phyloP scores from a whole-genome alignment of 179 eudicot species.

The Beta lomatogona region DNA sequence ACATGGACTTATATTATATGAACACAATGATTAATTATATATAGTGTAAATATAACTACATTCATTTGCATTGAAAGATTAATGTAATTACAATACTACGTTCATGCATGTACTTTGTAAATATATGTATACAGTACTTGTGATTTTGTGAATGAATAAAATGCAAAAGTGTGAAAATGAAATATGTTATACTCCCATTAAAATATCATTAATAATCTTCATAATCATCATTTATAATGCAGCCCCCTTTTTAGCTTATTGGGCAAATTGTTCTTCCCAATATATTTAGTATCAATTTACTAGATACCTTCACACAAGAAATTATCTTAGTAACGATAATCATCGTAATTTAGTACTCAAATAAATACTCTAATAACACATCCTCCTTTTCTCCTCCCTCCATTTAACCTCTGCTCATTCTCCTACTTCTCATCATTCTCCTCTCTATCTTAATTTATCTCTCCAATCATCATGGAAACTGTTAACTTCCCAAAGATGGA shows the following conservation, averaged over 20 bases:
- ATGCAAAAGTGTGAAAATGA: not conserved
- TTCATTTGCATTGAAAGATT: too few relatives aligned
- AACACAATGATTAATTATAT: too few relatives aligned
- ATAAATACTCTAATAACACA: not conserved
- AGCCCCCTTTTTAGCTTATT: slow-evolving; percentile 23
- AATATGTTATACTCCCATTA: not conserved
- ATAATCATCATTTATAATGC: slow-evolving; percentile 27
- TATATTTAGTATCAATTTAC: slow-evolving; percentile 29
- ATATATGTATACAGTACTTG: not conserved
- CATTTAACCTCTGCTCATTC: not conserved
- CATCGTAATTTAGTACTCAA: slow-evolving; percentile 18
- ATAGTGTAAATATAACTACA: too few relatives aligned
- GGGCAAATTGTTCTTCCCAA: slow-evolving; percentile 19
- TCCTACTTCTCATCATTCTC: not conserved
- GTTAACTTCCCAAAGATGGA: slow-evolving; percentile 20
- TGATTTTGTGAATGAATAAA: not conserved
- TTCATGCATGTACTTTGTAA: not conserved
- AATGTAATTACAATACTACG: not conserved
- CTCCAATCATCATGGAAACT: slow-evolving; percentile 33
- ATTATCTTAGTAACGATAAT: slow-evolving; percentile 20
- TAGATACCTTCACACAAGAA: slow-evolving; percentile 21
- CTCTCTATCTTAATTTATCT: not conserved
- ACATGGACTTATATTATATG: too few relatives aligned
- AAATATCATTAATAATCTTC: slow-evolving; percentile 11
- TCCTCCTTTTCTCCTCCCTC: not conserved